Base-by-base conservation (phyloP, 768 basidiomycete genomes). In the Tricholoma matsutake region DNA sequence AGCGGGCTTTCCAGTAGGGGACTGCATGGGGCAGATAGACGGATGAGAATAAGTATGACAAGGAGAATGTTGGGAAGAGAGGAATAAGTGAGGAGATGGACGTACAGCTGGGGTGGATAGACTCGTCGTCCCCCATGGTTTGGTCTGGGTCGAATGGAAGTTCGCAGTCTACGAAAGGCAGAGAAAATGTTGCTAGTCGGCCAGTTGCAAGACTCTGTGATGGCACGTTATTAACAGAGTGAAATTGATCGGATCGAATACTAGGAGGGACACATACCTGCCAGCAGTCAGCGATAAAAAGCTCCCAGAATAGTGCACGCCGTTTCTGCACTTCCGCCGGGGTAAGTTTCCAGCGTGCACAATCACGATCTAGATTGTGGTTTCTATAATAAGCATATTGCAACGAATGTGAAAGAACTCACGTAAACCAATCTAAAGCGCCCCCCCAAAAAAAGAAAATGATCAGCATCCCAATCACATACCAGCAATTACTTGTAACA, bases 271-370 rank as follows among this genome's bases (percentile, higher is more conserved):
- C 22, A 65, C 79, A 14, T 61, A 87, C 88, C 80, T 87, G 86
- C 86, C 87, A 89, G 62, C 85, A 84, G 68, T 89, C 88, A 0
- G 87, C 86, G 63, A 88, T 86, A 65, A 87, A 88, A 29, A 89
- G 61, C 62, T 90, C 88, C 88, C 88, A 89, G 65, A 89, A 89
- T 22, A 89, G 69, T 1, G 85, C 81, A 31, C 88, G 81, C 4
- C 88, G 81, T 69, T 88, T 88, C 73, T 90, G 87, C 4, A 89
- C 85, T 66, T 88, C 88, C 1, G 79, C 76, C 3, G 80, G 79
- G 5, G 82, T 64, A 18, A 90, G 70, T 37, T 83, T 81, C 86
- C 87, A 90, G 31, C 88, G 79, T 5, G 87, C 87, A 68, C 86
- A 86, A 67, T 90, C 88, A 7, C 87, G 86, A 65, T 90, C 88